Percentiles rank a stretch among this genome's conserved stretches.
phyloP scores from a whole-genome alignment of 257 asterid genomes.

The Solanum habrochaites region DNA sequence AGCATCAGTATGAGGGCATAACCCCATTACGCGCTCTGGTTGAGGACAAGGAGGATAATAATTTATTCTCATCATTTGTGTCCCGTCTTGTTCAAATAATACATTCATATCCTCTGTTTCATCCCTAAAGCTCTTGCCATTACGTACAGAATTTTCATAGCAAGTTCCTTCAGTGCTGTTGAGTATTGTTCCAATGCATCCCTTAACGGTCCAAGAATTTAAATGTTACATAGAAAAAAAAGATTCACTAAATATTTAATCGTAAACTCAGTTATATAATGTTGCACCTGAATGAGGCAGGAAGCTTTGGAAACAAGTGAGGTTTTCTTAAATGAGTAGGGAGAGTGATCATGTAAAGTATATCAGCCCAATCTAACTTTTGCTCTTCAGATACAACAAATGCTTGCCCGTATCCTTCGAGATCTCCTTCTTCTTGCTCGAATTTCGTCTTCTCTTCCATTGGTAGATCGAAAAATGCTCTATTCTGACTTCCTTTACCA shows the following conservation, averaged over 20 bases:
- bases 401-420: constrained; percentile 53
- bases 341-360: constrained; percentile 13
- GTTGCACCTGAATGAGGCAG: not conserved
- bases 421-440: constrained; percentile 14
- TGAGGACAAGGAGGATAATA: constrained; percentile 50
- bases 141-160: constrained; percentile 30
- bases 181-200: constrained; percentile 40
- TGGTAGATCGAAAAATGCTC: constrained; percentile 38
- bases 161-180: constrained; percentile 18
- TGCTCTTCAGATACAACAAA: constrained; percentile 56
- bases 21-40: constrained; percentile 43
- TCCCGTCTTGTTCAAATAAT: constrained; percentile 16
- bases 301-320: not conserved
- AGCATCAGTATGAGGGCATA: constrained; percentile 34
- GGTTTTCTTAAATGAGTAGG: constrained; percentile 11
- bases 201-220: constrained; percentile 3
- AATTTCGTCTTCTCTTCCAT: constrained; percentile 42
- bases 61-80: constrained; percentile 42
- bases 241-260: not conserved
- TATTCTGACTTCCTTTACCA: no score
- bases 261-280: not conserved
- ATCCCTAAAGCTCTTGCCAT: not conserved
- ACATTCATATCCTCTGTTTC: not conserved
- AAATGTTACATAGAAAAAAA: not conserved
- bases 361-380: constrained; percentile 63